phyloP scores from a whole-genome alignment of 169 alveolate species.

The Plasmodium blacklocki region DNA sequence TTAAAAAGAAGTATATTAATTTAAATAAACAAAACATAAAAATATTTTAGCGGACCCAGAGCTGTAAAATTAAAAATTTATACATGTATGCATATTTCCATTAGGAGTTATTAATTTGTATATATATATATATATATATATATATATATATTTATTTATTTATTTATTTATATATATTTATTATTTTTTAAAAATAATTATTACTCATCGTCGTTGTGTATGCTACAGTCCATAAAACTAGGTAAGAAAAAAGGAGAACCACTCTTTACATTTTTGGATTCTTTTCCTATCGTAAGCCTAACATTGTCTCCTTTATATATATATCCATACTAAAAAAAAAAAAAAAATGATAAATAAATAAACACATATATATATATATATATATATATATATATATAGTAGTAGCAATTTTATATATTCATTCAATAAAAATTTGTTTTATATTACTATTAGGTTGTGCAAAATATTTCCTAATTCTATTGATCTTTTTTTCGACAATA shows the following conservation, averaged over 20 bases:
- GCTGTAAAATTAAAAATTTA: slow-evolving; percentile 19
- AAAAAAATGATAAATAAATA: neutral
- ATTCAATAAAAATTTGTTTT: too few relatives aligned
- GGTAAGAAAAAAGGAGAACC: slow-evolving; percentile 70
- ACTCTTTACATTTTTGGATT: slow-evolving; percentile 46
- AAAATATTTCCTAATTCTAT: slow-evolving; percentile 56
- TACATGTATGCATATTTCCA: neutral
- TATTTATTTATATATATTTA: neutral
- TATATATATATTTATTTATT: neutral
- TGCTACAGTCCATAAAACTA: slow-evolving; percentile 59
- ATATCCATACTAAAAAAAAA: slow-evolving; percentile 42
- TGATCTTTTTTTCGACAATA: slow-evolving; percentile 62
- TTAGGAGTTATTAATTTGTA: too few relatives aligned
- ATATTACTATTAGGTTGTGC: slow-evolving; percentile 54
- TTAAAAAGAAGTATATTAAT: neutral
- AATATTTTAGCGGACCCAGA: slow-evolving; percentile 71
- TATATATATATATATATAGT: slow-evolving; percentile 2
- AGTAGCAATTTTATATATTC: neutral
- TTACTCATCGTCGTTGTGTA: slow-evolving; percentile 66
- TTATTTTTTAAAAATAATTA: neutral
- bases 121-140: neutral
- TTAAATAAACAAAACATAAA: slow-evolving; percentile 57
- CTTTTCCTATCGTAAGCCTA: slow-evolving; percentile 63
- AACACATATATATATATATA: neutral
- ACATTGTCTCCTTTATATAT: slow-evolving; percentile 75